Percentiles rank a stretch among this genome's conserved stretches.
These are phyloP conservation scores for Monascus purpureus DNA, from an alignment of 495 filamentous ascomycete species.

Conservation along the genomic window DNA sequence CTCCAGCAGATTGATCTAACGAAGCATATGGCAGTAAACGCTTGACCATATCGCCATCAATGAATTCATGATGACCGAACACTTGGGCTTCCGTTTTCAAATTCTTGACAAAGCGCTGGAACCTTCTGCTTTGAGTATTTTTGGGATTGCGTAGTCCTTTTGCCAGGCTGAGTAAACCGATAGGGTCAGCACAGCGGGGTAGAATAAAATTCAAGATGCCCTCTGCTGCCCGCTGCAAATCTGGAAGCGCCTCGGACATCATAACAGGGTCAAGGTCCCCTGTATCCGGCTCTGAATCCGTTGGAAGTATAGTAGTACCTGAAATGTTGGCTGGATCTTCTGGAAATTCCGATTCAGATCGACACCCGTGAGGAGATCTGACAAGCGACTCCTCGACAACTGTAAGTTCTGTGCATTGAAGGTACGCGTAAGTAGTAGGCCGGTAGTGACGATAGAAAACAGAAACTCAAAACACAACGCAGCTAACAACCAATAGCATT, in stretches of 20 bases:
- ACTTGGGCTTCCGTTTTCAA: constrained; percentile 9
- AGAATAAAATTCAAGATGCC: constrained; percentile 15
- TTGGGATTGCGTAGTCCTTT: constrained; percentile 12
- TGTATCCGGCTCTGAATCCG: constrained; percentile 13
- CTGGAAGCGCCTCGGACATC: constrained; percentile 22
- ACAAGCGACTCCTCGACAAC: too few relatives aligned
- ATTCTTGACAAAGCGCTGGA: constrained; percentile 2
- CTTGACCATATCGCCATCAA: constrained; percentile 12
- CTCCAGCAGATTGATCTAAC: constrained; percentile 2
- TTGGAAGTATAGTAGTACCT: constrained; percentile 21
- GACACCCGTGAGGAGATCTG: too few relatives aligned
- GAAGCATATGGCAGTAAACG: constrained; percentile 8
- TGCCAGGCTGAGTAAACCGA: constrained; percentile 11
- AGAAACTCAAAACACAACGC: too few relatives aligned
- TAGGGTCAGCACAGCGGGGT: constrained; percentile 9
- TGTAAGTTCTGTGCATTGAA: too few relatives aligned
- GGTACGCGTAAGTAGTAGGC: too few relatives aligned
- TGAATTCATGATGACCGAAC: constrained; percentile 14
- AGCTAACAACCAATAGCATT: too few relatives aligned
- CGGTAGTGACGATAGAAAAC: too few relatives aligned
- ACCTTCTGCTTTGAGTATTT: constrained; percentile 14
- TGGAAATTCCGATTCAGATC: constrained; percentile 18
- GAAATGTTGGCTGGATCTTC: constrained; percentile 26
- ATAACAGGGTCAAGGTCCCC: constrained; percentile 11
- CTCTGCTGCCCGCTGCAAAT: constrained; percentile 15